A percentile compares a stretch with the other conserved stretches of the same genome.
These are phyloP conservation scores for Daucus carota DNA, from an alignment of 129 eudicot genomes.

Conservation along the genomic window DH1_v3.0 NC_030385.2:5609501-5610000, in stretches of 20 bases:
- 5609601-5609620: background rate
- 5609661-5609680: slow-evolving; percentile 11
- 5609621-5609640: background rate
- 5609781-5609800: slow-evolving; percentile 39
- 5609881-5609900: slow-evolving; percentile 51
- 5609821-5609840: slow-evolving; percentile 48
- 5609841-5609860: slow-evolving; percentile 53
- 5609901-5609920: slow-evolving; percentile 64
- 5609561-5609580: background rate
- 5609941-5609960: slow-evolving; percentile 16
- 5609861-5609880: slow-evolving; percentile 49
- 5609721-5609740: slow-evolving; percentile 43
- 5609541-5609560: background rate
- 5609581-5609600: background rate
- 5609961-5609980: slow-evolving; percentile 28
- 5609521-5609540: background rate
- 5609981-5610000: slow-evolving; percentile 53
- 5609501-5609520: background rate
- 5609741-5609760: slow-evolving; percentile 74
- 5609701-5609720: slow-evolving; percentile 73
- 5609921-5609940: slow-evolving; percentile 17
- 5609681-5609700: slow-evolving; percentile 20
- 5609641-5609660: background rate
- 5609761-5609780: slow-evolving; percentile 49
- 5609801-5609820: slow-evolving; percentile 74